Evolutionary conservation across 2,329 filamentous ascomycete genomes (phyloP).

Genomic region (Fusarium humuli): DNA sequence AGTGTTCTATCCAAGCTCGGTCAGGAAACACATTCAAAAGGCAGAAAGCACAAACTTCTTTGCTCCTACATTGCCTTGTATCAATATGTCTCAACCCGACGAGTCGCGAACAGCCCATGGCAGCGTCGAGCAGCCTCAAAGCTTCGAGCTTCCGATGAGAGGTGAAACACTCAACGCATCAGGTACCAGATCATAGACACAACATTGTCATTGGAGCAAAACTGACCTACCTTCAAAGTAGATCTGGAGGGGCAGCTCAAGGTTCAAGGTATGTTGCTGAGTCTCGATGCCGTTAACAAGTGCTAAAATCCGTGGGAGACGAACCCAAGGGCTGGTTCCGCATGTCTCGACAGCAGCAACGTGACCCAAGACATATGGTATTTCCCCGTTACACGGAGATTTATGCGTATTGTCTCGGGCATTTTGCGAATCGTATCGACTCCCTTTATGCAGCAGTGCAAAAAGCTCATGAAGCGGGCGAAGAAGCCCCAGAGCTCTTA

Average conservation of each 20-base stretch:
- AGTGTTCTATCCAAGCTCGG: background rate
- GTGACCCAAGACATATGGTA: slow-evolving; percentile 9
- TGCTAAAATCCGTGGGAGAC: background rate
- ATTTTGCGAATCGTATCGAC: background rate
- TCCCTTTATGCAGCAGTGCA: background rate
- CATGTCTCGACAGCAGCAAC: slow-evolving; percentile 1
- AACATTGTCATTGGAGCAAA: background rate
- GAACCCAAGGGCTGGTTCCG: background rate
- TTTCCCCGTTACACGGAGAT: background rate
- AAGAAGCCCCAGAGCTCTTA: background rate
- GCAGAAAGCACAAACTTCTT: background rate
- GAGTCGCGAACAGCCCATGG: background rate
- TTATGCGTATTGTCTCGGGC: background rate
- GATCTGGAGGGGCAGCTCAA: slow-evolving; percentile 1
- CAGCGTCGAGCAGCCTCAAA: background rate
- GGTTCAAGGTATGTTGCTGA: background rate
- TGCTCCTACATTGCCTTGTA: background rate
- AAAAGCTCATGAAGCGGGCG: background rate
- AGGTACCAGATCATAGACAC: background rate
- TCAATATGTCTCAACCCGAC: slow-evolving; percentile 4
- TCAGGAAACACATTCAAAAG: background rate
- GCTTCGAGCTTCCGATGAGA: background rate
- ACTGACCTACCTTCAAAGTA: background rate
- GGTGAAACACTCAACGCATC: background rate
- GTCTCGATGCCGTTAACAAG: background rate